Evolutionary conservation across 2,329 filamentous ascomycete genomes (phyloP).

Genomic region (Phaeosphaeriaceae sp.): DNA sequence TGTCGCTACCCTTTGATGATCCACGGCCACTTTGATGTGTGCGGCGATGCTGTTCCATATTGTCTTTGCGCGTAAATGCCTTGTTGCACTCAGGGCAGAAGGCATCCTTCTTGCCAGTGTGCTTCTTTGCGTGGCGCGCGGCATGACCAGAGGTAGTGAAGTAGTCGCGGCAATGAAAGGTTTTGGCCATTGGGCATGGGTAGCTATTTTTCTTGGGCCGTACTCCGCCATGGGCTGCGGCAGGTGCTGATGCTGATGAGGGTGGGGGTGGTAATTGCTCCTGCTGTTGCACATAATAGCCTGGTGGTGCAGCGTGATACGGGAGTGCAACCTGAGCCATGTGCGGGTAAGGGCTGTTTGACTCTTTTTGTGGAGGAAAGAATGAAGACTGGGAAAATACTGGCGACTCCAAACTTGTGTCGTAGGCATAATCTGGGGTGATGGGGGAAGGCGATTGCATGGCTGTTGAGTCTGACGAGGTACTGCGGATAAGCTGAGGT

Average conservation of each 20-base stretch:
- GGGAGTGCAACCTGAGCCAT: constrained; percentile 21
- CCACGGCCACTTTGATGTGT: constrained; percentile 68
- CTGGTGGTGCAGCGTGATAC: constrained; percentile 25
- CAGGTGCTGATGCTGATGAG: constrained; percentile 21
- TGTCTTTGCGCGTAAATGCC: constrained; percentile 81
- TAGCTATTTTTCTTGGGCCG: constrained; percentile 69
- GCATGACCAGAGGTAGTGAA: constrained; percentile 86
- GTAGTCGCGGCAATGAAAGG: constrained; percentile 75
- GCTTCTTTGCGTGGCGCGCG: constrained; percentile 84
- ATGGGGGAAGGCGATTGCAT: constrained; percentile 55
- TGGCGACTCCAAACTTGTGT: constrained; percentile 33
- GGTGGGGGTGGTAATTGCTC: constrained; percentile 21
- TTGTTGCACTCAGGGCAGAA: constrained; percentile 75
- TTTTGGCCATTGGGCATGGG: constrained; percentile 74
- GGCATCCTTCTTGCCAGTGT: constrained; percentile 80
- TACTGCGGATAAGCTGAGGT: constrained; percentile 54
- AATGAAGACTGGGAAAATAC: constrained; percentile 36
- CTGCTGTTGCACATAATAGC: neutral
- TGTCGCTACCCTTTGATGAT: constrained; percentile 41
- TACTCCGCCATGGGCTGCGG: constrained; percentile 50
- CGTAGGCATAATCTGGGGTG: constrained; percentile 51
- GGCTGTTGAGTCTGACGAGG: constrained; percentile 54
- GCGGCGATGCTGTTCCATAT: constrained; percentile 85
- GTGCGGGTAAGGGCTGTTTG: constrained; percentile 36
- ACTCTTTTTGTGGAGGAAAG: constrained; percentile 36